Evolutionary conservation across 2,329 filamentous ascomycete genomes (phyloP), one percentile per base, ranked within the genome.

Genomic region (Aspergillus puulaauensis): DNA sequence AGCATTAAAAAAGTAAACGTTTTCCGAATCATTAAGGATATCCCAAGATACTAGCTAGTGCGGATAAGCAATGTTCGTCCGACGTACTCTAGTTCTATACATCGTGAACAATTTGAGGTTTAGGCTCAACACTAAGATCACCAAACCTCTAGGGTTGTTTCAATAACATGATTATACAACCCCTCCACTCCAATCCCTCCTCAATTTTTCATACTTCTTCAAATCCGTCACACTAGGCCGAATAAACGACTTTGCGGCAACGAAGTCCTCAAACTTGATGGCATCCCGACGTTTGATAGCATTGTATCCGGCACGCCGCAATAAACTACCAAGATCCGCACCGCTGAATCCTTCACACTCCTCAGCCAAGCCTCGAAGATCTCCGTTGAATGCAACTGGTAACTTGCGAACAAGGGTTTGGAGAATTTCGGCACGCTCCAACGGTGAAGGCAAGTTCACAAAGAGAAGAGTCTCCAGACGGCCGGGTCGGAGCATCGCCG

Each of bases 401-500:
- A 82, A 79, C 19, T 79, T 81, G 54, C 79, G 79, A 31, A 77
- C 69, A 57, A 89, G 70, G 3, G 93, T 91, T 55, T 82, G 82
- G 21, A 99, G 80, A 60, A 99, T 99, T 56, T 96, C 91, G 0
- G 90, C 90, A 14, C 95, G 84, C 71, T 96, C 92, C 7, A 87
- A 82, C 0, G 88, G 80, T 24, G 86, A 88, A 0, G 95, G 95
- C 0, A 98, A 78, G 67, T 95, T 93, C 40, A 99, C 89, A 66
- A 93, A 97, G 24, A 98, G 82, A n/a, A 89, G 85, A 0, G 89
- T 93, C 63, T 93, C 93, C 1, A 99, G 82, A 24, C 95, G 88
- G 0, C 95, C 95, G 0, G 95, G 93, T 1, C 95, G 88, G 11
- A 98, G 83, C 86, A 99, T 96, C 1, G 95, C 95, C 2, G 91